Evolutionary conservation across 1,139 yeast genomes (phyloP).

Genomic region (Diutina catenulata): DNA sequence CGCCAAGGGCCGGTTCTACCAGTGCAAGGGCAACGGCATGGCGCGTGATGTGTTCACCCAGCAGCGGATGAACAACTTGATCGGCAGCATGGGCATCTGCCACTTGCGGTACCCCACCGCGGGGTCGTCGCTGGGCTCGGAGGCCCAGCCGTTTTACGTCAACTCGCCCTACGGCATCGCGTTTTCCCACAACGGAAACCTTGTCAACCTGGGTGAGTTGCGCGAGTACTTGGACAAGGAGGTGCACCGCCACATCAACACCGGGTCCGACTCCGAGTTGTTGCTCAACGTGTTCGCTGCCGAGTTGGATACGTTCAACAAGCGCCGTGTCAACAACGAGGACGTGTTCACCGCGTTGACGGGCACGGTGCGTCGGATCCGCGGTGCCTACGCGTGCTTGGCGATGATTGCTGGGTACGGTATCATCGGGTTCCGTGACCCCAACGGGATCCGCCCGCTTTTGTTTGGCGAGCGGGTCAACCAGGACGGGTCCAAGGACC

Average conservation of each 20-base stretch:
- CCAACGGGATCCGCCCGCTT: constrained; percentile 91
- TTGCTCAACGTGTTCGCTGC: constrained; percentile 83
- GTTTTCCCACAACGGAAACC: constrained; percentile 86
- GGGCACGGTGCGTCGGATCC: constrained; percentile 67
- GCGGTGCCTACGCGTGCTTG: constrained; percentile 95
- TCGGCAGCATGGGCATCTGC: constrained; percentile 92
- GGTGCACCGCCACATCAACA: constrained; percentile 94
- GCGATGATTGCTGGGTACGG: constrained; percentile 97
- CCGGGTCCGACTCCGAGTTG: constrained; percentile 92
- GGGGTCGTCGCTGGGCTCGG: constrained; percentile 93
- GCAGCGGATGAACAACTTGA: constrained; percentile 61
- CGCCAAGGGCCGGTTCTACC: constrained; percentile 82
- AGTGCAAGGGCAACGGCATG: constrained; percentile 98
- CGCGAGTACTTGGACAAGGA: constrained; percentile 76
- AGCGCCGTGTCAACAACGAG: constrained; percentile 82
- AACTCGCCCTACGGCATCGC: constrained; percentile 93
- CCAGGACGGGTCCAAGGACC: constrained; percentile 66
- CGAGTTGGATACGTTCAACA: constrained; percentile 83
- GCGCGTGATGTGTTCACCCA: constrained; percentile 94
- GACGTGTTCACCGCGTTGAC: constrained; percentile 80
- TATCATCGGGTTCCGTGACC: constrained; percentile 90
- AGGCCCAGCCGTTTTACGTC: constrained; percentile 98
- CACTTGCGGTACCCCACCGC: constrained; percentile 97
- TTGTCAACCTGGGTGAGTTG: constrained; percentile 76
- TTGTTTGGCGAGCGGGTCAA: constrained; percentile 70